Evolutionary conservation across 345 rosid species (phyloP).

Genomic region (Hypericum androsaemum): DNA sequence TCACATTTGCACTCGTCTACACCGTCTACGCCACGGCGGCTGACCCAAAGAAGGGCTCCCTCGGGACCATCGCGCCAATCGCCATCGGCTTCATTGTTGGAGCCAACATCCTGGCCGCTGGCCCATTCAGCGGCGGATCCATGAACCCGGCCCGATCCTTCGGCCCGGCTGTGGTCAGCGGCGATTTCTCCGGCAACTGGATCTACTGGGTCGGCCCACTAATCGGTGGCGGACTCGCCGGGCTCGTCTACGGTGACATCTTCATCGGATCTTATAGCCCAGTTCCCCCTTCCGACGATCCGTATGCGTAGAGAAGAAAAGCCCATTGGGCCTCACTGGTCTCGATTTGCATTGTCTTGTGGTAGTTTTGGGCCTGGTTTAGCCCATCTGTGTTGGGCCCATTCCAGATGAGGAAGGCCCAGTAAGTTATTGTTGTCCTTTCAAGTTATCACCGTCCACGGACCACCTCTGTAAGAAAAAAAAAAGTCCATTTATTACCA

Average conservation of each 20-base stretch:
- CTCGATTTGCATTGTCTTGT: too few relatives aligned
- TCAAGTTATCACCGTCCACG: too few relatives aligned
- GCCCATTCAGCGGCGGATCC: conserved; percentile 87
- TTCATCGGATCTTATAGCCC: conserved; percentile 53
- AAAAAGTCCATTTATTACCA: too few relatives aligned
- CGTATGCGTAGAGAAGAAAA: conserved; percentile 17
- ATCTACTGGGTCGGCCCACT: conserved; percentile 83
- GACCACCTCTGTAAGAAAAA: too few relatives aligned
- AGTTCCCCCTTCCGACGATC: conserved; percentile 27
- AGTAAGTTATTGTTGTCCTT: too few relatives aligned
- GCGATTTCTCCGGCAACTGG: conserved; percentile 59
- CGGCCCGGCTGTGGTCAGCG: conserved; percentile 80
- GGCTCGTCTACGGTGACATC: conserved; percentile 62
- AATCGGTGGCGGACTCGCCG: conserved; percentile 74
- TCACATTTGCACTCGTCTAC: conserved; percentile 72
- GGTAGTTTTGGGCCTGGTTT: too few relatives aligned
- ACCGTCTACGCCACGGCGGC: conserved; percentile 84
- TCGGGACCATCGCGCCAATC: conserved; percentile 68
- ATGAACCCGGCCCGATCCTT: conserved; percentile 93
- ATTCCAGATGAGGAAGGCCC: too few relatives aligned
- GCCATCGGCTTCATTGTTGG: conserved; percentile 90
- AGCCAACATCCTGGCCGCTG: conserved; percentile 87
- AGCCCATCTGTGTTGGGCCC: too few relatives aligned
- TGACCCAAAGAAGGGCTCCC: conserved; percentile 70
- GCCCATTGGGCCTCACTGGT: too few relatives aligned